Base-by-base conservation (phyloP, 768 basidiomycete genomes). In the Boletus insuetus region DNA sequence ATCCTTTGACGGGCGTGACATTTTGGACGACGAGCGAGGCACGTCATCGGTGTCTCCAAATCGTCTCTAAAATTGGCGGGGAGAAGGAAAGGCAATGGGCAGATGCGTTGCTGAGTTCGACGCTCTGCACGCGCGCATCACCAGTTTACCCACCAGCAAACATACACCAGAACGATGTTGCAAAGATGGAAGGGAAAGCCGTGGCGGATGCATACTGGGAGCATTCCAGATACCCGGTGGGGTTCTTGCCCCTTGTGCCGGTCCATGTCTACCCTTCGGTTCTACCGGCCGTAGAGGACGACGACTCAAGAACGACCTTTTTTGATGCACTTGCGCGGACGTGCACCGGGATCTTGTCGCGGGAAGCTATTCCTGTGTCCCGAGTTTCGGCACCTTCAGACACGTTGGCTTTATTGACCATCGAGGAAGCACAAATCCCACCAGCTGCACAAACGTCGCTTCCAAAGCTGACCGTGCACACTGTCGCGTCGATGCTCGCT, bases 21-120 rank as follows among this genome's bases (percentile, higher is more conserved):
- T 92, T 94, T 56, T 96, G 90, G 89, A 86, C 89, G 6, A 94
- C 91, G 0, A 66, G 70, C 0, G 92, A 94, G 66, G 91, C 91
- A 0, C 81, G 82, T 41, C 79, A 82, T 46, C 80, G 91, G 6
- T 87, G 86, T 62, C 72, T 86, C 19, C 77, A 82, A n/a, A 94
- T 95, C 53, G 84, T 92, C 5, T 76, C 78, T 35, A 90, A 89
- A 66, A 91, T 96, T 37, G 92, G 90, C 1, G 91, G 91, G 0
- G 73, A 76, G 6, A 73, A 72, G 55, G 92, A 94, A 71, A 82
- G 78, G 58, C 74, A 75, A 13, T 77, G 92, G 34, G 85, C 83
- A 0, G 73, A 76, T 34, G 86, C 84, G 0, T 69, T 94, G 22
- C 85, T 93, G 58, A 70, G 68, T 19, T 62, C 65, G 29, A 53